These are phyloP conservation scores for Globisporangium cederbergense DNA, from an alignment of 352 stramenopile species.

Conservation along the genomic window DNA sequence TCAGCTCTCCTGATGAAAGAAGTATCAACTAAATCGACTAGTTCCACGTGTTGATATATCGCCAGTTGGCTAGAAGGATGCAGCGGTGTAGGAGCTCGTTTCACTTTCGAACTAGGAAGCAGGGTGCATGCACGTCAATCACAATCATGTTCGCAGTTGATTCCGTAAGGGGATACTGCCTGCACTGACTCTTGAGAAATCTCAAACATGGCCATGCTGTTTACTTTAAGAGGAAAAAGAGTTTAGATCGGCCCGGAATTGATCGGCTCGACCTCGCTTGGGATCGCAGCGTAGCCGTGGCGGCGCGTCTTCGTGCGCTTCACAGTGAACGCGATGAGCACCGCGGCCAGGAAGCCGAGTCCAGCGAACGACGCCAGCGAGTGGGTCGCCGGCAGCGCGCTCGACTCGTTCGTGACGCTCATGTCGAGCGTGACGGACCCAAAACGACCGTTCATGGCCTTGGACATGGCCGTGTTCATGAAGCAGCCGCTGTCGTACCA, in stretches of 20 bases:
- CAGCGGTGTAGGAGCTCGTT: no score
- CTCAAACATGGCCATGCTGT: no score
- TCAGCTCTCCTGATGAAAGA: no score
- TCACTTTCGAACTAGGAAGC: no score
- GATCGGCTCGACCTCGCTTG: conserved; percentile 10
- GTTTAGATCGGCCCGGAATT: neutral
- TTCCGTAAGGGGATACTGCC: no score
- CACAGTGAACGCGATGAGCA: conserved; percentile 1
- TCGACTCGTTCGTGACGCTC: neutral
- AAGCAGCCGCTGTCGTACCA: conserved; percentile 8
- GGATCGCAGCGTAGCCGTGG: conserved; percentile 11
- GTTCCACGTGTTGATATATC: no score
- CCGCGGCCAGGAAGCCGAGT: neutral
- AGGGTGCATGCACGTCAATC: no score
- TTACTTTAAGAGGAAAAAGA: neutral
- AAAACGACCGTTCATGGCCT: conserved; percentile 6
- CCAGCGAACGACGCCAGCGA: neutral
- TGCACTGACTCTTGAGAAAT: no score
- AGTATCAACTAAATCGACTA: no score
- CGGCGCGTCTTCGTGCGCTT: conserved; percentile 9
- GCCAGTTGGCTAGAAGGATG: no score
- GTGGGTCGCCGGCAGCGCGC: neutral
- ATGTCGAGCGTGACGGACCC: conserved; percentile 4
- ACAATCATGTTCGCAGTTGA: no score
- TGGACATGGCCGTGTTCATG: conserved; percentile 11